phyloP scores from a whole-genome alignment of 768 basidiomycete genomes.

The Porphyrellus cyaneotinctus region DNA sequence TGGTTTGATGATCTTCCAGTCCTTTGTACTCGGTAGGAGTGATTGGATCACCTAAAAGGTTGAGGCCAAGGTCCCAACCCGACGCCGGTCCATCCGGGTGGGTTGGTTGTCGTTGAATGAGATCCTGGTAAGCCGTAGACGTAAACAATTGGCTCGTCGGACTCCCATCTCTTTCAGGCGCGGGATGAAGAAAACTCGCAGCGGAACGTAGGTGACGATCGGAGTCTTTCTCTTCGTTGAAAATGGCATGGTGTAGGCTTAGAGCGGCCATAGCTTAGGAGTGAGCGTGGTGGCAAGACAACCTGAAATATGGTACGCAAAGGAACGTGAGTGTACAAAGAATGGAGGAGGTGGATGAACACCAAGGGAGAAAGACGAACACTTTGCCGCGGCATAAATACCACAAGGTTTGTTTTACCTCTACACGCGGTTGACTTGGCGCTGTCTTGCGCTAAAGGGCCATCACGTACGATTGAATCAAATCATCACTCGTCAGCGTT shows the following conservation, averaged over 20 bases:
- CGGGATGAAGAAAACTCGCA: conserved; percentile 18
- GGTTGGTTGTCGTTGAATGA: conserved; percentile 36
- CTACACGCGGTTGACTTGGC: background rate
- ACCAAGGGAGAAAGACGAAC: conserved; percentile 12
- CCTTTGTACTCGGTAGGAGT: conserved; percentile 31
- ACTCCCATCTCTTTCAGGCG: conserved; percentile 11
- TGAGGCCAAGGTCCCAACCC: conserved; percentile 30
- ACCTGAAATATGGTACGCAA: conserved; percentile 8
- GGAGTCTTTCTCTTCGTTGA: conserved; percentile 33
- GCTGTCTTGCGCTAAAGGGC: conserved; percentile 6
- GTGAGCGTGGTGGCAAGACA: conserved; percentile 14
- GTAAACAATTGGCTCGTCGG: conserved; percentile 14
- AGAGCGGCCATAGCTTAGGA: conserved; percentile 50
- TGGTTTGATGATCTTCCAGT: conserved; percentile 24
- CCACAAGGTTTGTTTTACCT: conserved; percentile 2
- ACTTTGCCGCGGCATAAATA: conserved; percentile 14
- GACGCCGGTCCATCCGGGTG: conserved; percentile 39
- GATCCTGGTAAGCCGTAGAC: conserved; percentile 35
- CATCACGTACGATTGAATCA: conserved; percentile 6
- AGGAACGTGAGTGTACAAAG: conserved; percentile 13
- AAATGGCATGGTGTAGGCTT: conserved; percentile 53
- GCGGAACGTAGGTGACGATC: conserved; percentile 19
- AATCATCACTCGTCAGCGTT: background rate
- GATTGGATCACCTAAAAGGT: conserved; percentile 31
- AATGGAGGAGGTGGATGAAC: conserved; percentile 1